A percentile compares a stretch with the other conserved stretches of the same genome.
These are phyloP conservation scores for Lyophyllum decastes DNA, from an alignment of 768 basidiomycete species.

Conservation along the genomic window DNA sequence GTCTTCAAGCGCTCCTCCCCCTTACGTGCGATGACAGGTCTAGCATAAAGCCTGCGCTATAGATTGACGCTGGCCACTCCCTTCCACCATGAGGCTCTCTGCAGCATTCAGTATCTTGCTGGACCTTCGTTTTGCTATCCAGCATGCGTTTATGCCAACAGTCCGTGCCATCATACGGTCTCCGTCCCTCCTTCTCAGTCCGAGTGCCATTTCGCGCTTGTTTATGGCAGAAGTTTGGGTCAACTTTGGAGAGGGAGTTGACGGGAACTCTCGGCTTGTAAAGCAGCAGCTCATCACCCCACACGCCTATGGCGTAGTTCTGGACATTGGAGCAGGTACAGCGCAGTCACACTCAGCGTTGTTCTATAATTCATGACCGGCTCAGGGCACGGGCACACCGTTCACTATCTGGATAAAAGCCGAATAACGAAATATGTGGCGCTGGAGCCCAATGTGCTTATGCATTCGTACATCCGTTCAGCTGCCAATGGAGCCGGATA, in stretches of 20 bases:
- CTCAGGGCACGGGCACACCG: slow-evolving; percentile 63
- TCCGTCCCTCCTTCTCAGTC: slow-evolving; percentile 44
- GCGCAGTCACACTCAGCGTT: neutral
- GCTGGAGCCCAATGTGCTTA: slow-evolving; percentile 66
- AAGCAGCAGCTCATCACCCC: slow-evolving; percentile 54
- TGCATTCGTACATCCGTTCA: slow-evolving; percentile 59
- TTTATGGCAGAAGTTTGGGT: slow-evolving; percentile 66
- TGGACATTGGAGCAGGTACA: slow-evolving; percentile 41
- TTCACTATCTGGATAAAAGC: slow-evolving; percentile 54
- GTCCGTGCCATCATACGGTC: slow-evolving; percentile 34
- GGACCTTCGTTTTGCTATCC: slow-evolving; percentile 44
- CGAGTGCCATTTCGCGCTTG: slow-evolving; percentile 44
- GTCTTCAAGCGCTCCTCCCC: neutral
- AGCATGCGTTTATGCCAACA: slow-evolving; percentile 43
- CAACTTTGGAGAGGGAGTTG: slow-evolving; percentile 45
- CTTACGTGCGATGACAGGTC: neutral
- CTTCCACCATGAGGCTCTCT: slow-evolving; percentile 43
- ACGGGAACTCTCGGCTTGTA: slow-evolving; percentile 37
- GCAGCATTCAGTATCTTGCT: slow-evolving; percentile 29
- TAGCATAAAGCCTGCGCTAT: neutral
- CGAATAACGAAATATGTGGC: slow-evolving; percentile 68
- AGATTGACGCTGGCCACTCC: neutral
- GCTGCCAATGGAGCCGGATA: slow-evolving; percentile 54
- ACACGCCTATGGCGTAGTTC: slow-evolving; percentile 58
- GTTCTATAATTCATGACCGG: neutral